Percentiles rank a stretch among this genome's conserved stretches.
Conservation (phyloP, 208 protist species). For the Trypanosoma cruzi region DNA sequence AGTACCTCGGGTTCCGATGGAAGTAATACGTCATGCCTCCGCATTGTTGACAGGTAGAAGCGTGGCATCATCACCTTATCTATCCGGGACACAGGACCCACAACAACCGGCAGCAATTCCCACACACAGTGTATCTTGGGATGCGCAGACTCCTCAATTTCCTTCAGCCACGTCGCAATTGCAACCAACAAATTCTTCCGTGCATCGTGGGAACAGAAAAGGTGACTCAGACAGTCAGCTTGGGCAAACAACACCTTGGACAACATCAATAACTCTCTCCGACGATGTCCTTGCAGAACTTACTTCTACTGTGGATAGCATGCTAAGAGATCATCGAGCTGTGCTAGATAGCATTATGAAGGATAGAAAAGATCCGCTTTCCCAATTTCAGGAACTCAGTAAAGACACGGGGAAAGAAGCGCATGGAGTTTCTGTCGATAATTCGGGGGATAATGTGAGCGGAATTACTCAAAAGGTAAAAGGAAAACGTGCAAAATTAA, state of each 20-base stretch:
- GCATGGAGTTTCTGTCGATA: constrained; percentile 9
- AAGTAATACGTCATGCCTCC: constrained; percentile 73
- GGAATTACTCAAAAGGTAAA: background rate
- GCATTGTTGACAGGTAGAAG: constrained; percentile 31
- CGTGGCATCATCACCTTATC: background rate
- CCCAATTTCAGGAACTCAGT: background rate
- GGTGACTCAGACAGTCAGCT: constrained; percentile 7
- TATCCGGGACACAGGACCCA: background rate
- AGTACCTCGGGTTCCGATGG: constrained; percentile 52
- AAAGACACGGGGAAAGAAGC: constrained; percentile 12
- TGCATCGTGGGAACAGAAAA: background rate
- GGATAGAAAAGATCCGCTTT: constrained; percentile 11
- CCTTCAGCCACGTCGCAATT: constrained; percentile 3
- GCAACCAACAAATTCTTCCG: background rate
- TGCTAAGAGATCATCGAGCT: constrained; percentile 74
- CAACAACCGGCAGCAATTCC: background rate
- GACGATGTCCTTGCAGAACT: constrained; percentile 46
- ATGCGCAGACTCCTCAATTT: background rate
- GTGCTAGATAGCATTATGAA: constrained; percentile 60
- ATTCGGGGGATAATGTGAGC: constrained; percentile 13
- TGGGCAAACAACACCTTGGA: background rate
- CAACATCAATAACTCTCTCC: background rate
- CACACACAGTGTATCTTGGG: background rate
- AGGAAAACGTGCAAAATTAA: background rate
- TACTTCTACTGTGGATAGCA: constrained; percentile 49